phyloP scores from a whole-genome alignment of 176 grass and related monocot species.

The Saccharum spontaneum region DNA sequence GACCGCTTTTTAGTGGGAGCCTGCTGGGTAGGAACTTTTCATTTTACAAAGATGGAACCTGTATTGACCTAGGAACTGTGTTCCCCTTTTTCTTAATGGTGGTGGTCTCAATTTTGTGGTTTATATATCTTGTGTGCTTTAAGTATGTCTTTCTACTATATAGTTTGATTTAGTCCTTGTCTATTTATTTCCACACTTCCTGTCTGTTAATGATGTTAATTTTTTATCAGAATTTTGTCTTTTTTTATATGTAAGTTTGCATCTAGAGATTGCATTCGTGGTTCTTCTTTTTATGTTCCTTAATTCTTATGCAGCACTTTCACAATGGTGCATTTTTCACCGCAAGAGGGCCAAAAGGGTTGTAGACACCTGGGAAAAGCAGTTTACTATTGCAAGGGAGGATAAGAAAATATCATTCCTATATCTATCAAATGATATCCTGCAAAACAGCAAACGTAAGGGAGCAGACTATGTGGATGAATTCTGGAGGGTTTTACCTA shows the following conservation, averaged over 20 bases:
- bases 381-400: slow-evolving; percentile 64
- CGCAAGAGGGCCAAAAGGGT: slow-evolving; percentile 88
- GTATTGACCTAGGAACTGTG: not conserved
- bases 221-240: slow-evolving; percentile 8
- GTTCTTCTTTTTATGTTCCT: slow-evolving; percentile 44
- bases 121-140: not conserved
- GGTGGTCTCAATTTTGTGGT: not conserved
- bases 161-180: not conserved
- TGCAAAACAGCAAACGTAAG: slow-evolving; percentile 98
- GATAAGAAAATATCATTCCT: slow-evolving; percentile 81
- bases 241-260: not conserved
- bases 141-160: slow-evolving; percentile 6
- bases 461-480: slow-evolving; percentile 91
- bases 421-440: slow-evolving; percentile 96
- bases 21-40: not conserved
- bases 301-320: slow-evolving; percentile 80
- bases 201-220: not conserved
- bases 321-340: slow-evolving; percentile 93
- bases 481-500: slow-evolving; percentile 97
- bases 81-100: not conserved
- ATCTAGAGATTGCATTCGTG: slow-evolving; percentile 8
- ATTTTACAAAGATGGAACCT: not conserved
- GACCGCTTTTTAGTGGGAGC: not conserved
- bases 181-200: slow-evolving; percentile 25
- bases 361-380: slow-evolving; percentile 94